Base-by-base conservation (phyloP, 305 asterid genomes). In the Andrographis paniculata region DNA sequence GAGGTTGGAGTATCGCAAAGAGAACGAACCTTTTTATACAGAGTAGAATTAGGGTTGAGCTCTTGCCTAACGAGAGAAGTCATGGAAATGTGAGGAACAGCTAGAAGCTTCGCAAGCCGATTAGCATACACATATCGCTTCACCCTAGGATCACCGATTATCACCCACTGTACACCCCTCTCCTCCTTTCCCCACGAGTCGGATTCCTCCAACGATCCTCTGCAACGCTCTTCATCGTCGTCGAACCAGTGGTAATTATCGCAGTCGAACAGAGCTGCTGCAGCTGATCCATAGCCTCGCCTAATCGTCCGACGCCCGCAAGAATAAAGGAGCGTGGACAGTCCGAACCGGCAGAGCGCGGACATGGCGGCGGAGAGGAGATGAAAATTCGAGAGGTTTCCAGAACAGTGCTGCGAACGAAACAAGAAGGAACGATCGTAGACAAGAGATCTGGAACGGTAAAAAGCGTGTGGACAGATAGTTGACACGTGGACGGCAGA, bases 151-250 rank as follows among this genome's bases (percentile, higher is more conserved):
- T 88, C 80, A 14, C 94, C 94, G 50, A 88, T 81, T 62, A 88
- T 77, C 66, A 88, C 85, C 97, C 97, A 88, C 55, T 84, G 95
- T 0, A 79, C 79, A 8, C 93, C 95, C 18, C 97, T 73, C 18
- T 61, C 69, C 20, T 55, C 46, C 14, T 82, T 67, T 18, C 68
- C 64, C 79, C 79, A 71, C 18, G 69, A 67, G 24, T 72, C 80
- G 12, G 75, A 67, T 20, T 77, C 82, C 74, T 63, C 80, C 60
- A 59, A 55, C 38, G 21, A 66, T 10, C 51, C n/a, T 8, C 47
- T 30, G 37, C 39, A 54, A 28, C 19, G 28, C 48, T 63, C 58
- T 19, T 19, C 49, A 20, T 64, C 74, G 1, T 60, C 68, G 8
- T 62, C 69, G 41, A 42, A 40, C 14, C 56, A 18, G 4, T 54